Conservation (phyloP, 208 protist species). For the Acanthamoeba culbertsoni region DNA sequence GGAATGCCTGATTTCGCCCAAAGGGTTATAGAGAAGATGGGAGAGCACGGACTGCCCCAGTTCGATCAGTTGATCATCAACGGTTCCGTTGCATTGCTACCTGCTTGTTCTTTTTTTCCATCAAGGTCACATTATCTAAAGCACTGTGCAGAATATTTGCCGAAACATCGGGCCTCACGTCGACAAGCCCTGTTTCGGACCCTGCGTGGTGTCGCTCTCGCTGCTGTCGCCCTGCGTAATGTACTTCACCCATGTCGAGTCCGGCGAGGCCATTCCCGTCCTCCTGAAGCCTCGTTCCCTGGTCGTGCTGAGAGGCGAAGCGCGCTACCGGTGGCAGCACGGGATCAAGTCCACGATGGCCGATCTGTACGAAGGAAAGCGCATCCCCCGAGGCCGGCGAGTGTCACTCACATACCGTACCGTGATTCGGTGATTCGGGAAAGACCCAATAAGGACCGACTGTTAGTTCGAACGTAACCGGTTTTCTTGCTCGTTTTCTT, state of each 20-base stretch:
- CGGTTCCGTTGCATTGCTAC: not conserved
- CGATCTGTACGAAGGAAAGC: not conserved
- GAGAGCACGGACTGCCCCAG: not conserved
- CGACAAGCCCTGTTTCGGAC: not conserved
- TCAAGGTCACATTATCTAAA: not conserved
- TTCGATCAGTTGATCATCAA: constrained; percentile 39
- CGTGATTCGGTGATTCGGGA: too few relatives aligned
- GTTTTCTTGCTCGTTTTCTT: too few relatives aligned
- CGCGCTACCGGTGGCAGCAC: not conserved
- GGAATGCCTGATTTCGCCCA: not conserved
- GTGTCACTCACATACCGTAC: constrained; percentile 28
- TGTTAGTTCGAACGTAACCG: too few relatives aligned
- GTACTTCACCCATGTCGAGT: not conserved
- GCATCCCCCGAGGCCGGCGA: not conserved
- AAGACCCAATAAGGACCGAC: too few relatives aligned
- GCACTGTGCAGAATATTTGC: not conserved
- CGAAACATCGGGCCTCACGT: not conserved
- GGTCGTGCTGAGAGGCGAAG: not conserved
- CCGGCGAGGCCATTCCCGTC: not conserved
- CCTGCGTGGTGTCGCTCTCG: not conserved
- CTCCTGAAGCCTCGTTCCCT: not conserved
- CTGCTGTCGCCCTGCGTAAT: not conserved
- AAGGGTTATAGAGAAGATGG: not conserved
- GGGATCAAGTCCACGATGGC: not conserved
- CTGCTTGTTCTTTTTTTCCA: not conserved